A percentile compares a stretch with the other conserved stretches of the same genome.
Conservation (phyloP, 768 basidiomycete species). For the Rhizopogon sp. region DNA sequence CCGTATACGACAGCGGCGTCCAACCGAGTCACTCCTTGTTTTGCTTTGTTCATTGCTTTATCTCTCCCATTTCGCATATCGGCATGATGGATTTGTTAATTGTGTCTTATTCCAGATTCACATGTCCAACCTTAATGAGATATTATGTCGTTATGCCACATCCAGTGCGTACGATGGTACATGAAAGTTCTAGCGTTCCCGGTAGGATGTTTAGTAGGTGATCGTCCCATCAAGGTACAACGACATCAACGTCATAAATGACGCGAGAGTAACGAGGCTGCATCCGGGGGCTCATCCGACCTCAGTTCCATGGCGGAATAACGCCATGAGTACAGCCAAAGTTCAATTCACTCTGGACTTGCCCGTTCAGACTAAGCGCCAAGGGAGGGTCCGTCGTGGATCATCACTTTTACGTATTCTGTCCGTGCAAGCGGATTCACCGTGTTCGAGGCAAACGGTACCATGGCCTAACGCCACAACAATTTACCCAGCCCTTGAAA, state of each 20-base stretch:
- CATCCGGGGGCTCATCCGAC: neutral
- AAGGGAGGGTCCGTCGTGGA: too few relatives aligned
- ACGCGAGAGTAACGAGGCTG: neutral
- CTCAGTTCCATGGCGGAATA: neutral
- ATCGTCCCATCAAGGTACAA: constrained; percentile 2
- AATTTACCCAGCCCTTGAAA: neutral
- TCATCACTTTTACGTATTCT: neutral
- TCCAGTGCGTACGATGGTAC: neutral
- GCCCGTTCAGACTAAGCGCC: too few relatives aligned
- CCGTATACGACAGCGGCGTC: constrained; percentile 1
- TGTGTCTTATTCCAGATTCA: neutral
- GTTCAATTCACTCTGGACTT: neutral
- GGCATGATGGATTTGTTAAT: constrained; percentile 12
- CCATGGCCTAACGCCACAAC: neutral
- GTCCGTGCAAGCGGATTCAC: neutral
- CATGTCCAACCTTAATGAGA: neutral
- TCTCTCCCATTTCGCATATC: constrained; percentile 12
- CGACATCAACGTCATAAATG: neutral
- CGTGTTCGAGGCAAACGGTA: neutral
- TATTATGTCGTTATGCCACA: neutral
- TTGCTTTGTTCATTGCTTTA: constrained; percentile 10
- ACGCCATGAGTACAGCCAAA: neutral
- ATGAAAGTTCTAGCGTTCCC: constrained; percentile 1
- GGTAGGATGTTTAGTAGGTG: constrained; percentile 14
- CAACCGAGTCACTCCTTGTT: constrained; percentile 1